Evolutionary conservation across 208 protist species (phyloP).

Genomic region (Entamoeba dispar): DNA sequence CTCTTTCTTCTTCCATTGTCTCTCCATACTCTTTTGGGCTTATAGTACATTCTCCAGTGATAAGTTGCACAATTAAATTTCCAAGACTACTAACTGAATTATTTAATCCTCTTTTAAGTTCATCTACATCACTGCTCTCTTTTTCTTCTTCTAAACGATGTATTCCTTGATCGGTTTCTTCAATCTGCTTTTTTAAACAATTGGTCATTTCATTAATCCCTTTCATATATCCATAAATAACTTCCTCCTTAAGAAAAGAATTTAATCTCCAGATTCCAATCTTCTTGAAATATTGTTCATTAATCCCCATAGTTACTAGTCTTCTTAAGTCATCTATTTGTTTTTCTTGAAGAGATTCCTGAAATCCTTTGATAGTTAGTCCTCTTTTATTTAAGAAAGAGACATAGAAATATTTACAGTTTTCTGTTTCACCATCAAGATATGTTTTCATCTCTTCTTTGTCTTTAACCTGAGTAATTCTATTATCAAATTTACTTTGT

Average conservation of each 20-base stretch:
- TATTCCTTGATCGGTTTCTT: background rate
- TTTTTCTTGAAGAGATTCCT: background rate
- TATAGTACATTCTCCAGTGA: background rate
- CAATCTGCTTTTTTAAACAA: background rate
- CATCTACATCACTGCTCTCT: background rate
- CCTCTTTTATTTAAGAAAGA: background rate
- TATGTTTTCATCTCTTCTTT: background rate
- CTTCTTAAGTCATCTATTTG: background rate
- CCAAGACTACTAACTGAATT: background rate
- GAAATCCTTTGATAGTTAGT: background rate
- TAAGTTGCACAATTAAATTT: background rate
- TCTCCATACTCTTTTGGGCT: background rate
- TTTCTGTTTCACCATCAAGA: background rate
- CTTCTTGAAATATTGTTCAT: background rate
- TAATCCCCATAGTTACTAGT: background rate
- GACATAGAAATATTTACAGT: background rate
- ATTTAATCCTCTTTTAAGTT: background rate
- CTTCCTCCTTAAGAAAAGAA: background rate
- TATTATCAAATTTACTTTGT: background rate
- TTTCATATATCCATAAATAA: background rate
- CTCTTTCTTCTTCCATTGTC: background rate
- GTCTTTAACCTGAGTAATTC: background rate
- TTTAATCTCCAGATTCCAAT: background rate
- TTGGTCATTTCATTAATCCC: background rate
- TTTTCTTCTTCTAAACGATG: background rate